phyloP scores from a whole-genome alignment of 305 asterid genomes.

The Solanum hybrid region DNA sequence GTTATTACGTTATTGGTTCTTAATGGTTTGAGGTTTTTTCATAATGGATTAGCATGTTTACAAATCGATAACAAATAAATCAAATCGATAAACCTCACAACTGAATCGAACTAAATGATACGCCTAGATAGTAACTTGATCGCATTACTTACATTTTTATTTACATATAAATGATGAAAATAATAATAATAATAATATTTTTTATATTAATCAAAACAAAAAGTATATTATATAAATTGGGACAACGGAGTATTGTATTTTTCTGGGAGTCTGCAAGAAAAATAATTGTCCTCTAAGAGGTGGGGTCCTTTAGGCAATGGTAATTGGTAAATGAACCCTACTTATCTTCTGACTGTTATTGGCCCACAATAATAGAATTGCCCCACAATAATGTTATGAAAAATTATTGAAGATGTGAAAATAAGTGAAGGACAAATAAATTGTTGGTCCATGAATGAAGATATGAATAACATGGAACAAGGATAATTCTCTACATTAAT shows the following conservation, averaged over 20 bases:
- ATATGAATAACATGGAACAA: neutral
- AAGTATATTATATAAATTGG: neutral
- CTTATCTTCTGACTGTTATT: conserved; percentile 16
- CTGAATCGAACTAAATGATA: too few relatives aligned
- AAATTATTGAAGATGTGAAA: neutral
- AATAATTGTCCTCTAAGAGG: neutral
- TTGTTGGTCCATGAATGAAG: neutral
- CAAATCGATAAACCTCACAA: too few relatives aligned
- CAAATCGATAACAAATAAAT: too few relatives aligned
- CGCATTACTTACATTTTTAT: too few relatives aligned
- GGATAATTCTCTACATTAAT: too few relatives aligned
- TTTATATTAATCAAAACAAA: too few relatives aligned
- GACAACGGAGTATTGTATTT: neutral
- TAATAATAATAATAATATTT: too few relatives aligned
- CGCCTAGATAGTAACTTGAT: too few relatives aligned
- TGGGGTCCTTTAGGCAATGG: neutral
- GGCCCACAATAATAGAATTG: conserved; percentile 21
- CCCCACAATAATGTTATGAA: neutral
- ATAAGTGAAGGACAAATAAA: neutral
- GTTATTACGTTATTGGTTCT: too few relatives aligned
- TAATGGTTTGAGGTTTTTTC: too few relatives aligned
- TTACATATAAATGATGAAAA: too few relatives aligned
- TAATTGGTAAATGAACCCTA: neutral
- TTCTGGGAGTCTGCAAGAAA: neutral
- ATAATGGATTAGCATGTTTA: too few relatives aligned